phyloP scores from a whole-genome alignment of 2,329 filamentous ascomycete species.

The Ambrosiella cleistominuta region DNA sequence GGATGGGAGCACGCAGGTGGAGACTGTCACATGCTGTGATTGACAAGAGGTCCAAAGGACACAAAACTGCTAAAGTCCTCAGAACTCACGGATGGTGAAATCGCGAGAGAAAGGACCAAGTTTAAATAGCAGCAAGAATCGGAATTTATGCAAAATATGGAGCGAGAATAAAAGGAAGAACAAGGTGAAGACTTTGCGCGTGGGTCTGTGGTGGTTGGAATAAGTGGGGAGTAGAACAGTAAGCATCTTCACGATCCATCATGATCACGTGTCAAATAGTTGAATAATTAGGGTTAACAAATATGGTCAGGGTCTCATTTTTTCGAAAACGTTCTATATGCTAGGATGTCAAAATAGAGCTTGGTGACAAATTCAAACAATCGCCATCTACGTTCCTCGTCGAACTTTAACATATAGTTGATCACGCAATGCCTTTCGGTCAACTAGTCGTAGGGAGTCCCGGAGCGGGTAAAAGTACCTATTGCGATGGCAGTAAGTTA shows the following conservation, averaged over 20 bases:
- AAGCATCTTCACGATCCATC: not conserved
- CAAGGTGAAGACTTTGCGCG: conserved; percentile 10
- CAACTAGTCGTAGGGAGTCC: conserved; percentile 88
- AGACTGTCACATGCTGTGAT: conserved; percentile 11
- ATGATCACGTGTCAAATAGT: not conserved
- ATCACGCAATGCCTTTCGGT: conserved; percentile 37
- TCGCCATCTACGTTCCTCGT: not conserved
- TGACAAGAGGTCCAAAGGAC: not conserved
- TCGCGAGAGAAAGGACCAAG: not conserved
- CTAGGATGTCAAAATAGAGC: too few relatives aligned
- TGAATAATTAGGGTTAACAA: too few relatives aligned
- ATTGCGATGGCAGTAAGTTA: conserved; percentile 74
- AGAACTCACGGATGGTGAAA: conserved; percentile 1
- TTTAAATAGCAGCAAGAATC: not conserved
- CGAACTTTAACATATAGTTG: not conserved
- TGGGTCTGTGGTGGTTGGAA: conserved; percentile 4
- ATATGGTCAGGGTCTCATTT: too few relatives aligned
- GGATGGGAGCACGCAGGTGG: conserved; percentile 6
- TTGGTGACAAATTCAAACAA: not conserved
- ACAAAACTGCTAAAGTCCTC: not conserved
- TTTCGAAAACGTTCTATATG: too few relatives aligned
- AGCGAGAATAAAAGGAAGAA: not conserved
- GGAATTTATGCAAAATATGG: not conserved
- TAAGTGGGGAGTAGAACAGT: conserved; percentile 2
- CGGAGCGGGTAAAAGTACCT: conserved; percentile 89